Evolutionary conservation across 345 rosid species (phyloP), one percentile per base, ranked within the genome.

Genomic region (Conringia planisiliqua): DNA sequence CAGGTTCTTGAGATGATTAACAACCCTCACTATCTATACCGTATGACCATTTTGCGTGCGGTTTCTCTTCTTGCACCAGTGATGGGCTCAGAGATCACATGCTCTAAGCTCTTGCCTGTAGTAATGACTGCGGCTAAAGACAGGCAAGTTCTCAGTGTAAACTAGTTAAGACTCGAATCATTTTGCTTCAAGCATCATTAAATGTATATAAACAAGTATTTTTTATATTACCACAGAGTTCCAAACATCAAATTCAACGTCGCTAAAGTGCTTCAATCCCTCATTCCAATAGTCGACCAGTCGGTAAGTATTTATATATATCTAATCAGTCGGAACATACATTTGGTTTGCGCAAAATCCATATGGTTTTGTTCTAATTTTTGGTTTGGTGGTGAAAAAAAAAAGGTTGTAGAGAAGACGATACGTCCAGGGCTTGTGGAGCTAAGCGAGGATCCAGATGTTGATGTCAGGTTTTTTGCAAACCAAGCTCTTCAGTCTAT

Each of bases 171-270:
- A 66, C 38, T 39, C 44, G 3, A 5, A 18, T n/a, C 39, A 40
- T 11, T 22, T 18, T 10, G n/a, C 62, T 50, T n/a, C 7, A 10
- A 68, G 14, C 32, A 2, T 24, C 10, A 44, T 5, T 5, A 30
- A 30, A 29, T 26, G 26, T 3, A 13, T 3, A 11, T n/a, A 39
- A 13, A 2, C 22, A 73, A n/a, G n/a, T 24, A 18, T 9, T 67
- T 7, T 61, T 33, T 20, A 0, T 32, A 38, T 50, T 59, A 43
- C 30, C 2, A 14, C 86, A 94, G 97, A 85, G 97, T 94, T 65
- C 93, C 98, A n/a, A 94, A 91, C 82, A 91, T 94, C 78, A 94
- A 88, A 78, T 94, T 94, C 75, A 94, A 94, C 20, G 97, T 87
- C 17, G 98, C 98, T n/a, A 94, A 94, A 81, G 92, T 94, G 81